A percentile compares a stretch with the other conserved stretches of the same genome.
These are phyloP conservation scores for Neurospora africana DNA, from an alignment of 495 filamentous ascomycete genomes.

Conservation along the genomic window DNA sequence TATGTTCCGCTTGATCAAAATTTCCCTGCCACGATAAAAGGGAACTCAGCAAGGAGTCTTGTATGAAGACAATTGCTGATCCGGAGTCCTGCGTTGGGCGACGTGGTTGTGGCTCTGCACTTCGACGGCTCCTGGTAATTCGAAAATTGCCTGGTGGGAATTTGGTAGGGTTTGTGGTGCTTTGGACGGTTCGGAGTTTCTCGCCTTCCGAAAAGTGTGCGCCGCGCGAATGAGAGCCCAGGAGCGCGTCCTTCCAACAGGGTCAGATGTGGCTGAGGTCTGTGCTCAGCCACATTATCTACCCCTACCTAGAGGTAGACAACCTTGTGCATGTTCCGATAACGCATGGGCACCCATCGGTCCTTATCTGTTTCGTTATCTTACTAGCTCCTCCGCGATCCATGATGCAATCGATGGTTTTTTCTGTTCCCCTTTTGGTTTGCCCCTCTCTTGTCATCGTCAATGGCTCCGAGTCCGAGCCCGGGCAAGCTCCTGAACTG, in stretches of 20 bases:
- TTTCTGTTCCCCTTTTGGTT: background rate
- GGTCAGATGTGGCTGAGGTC: background rate
- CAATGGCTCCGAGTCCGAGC: background rate
- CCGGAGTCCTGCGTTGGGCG: constrained; percentile 27
- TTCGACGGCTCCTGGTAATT: constrained; percentile 22
- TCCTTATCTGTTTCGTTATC: background rate
- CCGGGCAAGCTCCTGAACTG: background rate
- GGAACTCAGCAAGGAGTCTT: constrained; percentile 26
- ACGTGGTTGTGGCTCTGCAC: constrained; percentile 28
- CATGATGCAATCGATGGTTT: background rate
- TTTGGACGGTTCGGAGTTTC: constrained; percentile 20
- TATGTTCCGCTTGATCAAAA: constrained; percentile 28
- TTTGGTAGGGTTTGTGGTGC: constrained; percentile 20
- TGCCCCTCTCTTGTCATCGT: background rate
- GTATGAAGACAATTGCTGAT: constrained; percentile 22
- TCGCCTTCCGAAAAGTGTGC: constrained; percentile 1
- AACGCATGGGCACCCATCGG: background rate
- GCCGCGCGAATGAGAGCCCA: background rate
- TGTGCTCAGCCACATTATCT: background rate
- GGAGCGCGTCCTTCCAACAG: background rate
- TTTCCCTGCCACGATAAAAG: constrained; percentile 20
- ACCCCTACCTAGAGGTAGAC: background rate
- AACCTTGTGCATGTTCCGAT: background rate
- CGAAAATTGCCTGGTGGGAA: constrained; percentile 26
- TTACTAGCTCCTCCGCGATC: background rate